A percentile compares a stretch with the other conserved stretches of the same genome.
phyloP scores from a whole-genome alignment of 106 monocot species.

The Xerophyta viscosa region DNA sequence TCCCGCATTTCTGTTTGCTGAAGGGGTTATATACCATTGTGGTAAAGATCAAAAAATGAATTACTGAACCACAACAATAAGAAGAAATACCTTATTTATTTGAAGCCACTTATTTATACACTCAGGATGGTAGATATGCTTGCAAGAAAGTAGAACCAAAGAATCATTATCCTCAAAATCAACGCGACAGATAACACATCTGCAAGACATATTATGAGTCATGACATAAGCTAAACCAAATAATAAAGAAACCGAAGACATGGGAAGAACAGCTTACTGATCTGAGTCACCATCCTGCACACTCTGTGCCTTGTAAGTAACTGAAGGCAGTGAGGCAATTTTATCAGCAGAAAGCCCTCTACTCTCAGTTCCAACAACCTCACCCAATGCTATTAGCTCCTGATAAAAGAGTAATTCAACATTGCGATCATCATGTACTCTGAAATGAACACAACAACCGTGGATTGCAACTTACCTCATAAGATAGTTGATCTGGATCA shows the following conservation, averaged over 20 bases:
- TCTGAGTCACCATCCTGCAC: constrained; percentile 35
- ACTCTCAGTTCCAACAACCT: constrained; percentile 81
- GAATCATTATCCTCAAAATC: constrained; percentile 85
- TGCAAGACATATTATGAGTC: constrained; percentile 5
- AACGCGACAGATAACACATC: constrained; percentile 94
- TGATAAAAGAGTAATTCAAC: constrained; percentile 11
- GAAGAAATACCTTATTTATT: constrained; percentile 78
- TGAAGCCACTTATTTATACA: constrained; percentile 95
- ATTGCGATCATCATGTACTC: not conserved
- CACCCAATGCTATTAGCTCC: constrained; percentile 91
- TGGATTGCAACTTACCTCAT: constrained; percentile 50
- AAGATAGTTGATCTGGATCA: constrained; percentile 93
- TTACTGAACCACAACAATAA: not conserved
- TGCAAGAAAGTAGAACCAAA: constrained; percentile 75
- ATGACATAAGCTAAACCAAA: not conserved
- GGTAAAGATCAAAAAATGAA: too few species aligned
- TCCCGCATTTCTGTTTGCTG: too few species aligned
- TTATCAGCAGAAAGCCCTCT: constrained; percentile 78
- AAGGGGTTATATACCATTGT: too few species aligned
- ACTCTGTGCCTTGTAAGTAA: constrained; percentile 52
- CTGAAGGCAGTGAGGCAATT: constrained; percentile 77
- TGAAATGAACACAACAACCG: not conserved
- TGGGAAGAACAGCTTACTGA: constrained; percentile 15
- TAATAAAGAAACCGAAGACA: not conserved
- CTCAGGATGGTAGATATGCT: constrained; percentile 80